Evolutionary conservation across 202 grass and related monocot species (phyloP).

Genomic region (Setaria viridis): DNA sequence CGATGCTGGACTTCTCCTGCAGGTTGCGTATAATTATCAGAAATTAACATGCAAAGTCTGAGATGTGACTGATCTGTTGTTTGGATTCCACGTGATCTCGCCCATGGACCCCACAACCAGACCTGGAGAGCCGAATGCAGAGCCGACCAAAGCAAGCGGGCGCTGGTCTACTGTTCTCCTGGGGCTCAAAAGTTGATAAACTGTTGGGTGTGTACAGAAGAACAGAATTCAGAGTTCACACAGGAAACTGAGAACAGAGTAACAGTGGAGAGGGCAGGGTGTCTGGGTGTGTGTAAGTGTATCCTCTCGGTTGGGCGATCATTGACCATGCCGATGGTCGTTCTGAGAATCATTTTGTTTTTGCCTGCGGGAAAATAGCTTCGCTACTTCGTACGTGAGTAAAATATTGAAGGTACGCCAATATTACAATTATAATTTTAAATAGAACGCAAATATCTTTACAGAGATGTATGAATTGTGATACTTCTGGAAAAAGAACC

Average conservation of each 20-base stretch:
- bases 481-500: too few species aligned
- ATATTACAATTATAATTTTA: not conserved
- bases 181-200: constrained; percentile 15
- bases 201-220: constrained; percentile 18
- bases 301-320: not conserved
- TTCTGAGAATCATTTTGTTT: not conserved
- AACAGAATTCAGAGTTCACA: constrained; percentile 19
- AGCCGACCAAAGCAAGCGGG: constrained; percentile 56
- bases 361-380: not conserved
- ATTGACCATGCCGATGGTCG: not conserved
- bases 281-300: not conserved
- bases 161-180: constrained; percentile 35
- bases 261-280: not conserved
- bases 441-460: too few species aligned
- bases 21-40: constrained; percentile 15
- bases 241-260: not conserved
- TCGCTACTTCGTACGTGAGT: not conserved
- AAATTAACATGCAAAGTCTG: constrained; percentile 6
- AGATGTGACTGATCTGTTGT: constrained; percentile 44
- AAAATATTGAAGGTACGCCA: not conserved
- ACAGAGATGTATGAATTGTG: too few species aligned
- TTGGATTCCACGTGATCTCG: constrained; percentile 42
- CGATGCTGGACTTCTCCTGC: not conserved
- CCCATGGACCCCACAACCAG: not conserved
- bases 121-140: constrained; percentile 32